These are phyloP conservation scores for Aspergillus quadrilineatus DNA, from an alignment of 2,329 filamentous ascomycete genomes.

Conservation along the genomic window DNA sequence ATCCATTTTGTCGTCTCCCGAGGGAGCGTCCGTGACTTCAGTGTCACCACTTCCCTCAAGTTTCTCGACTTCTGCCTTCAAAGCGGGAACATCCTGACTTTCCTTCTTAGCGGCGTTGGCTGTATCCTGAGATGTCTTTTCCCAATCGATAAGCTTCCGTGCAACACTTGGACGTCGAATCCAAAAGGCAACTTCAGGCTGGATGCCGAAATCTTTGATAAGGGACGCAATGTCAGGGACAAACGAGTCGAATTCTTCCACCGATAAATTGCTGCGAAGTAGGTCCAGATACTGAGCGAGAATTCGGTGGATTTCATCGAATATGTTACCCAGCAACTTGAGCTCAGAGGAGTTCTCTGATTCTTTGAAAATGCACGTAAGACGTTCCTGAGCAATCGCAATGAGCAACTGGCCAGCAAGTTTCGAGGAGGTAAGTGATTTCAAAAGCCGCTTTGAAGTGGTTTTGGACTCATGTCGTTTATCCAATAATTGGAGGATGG, in stretches of 20 bases:
- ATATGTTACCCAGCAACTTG: conserved; percentile 82
- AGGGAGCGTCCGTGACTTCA: conserved; percentile 19
- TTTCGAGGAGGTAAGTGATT: conserved; percentile 72
- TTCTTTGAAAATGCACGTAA: conserved; percentile 77
- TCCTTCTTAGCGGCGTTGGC: conserved; percentile 24
- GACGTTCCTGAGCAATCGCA: conserved; percentile 83
- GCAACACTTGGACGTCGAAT: conserved; percentile 74
- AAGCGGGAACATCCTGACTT: conserved; percentile 20
- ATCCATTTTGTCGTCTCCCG: conserved; percentile 33
- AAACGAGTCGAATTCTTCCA: conserved; percentile 72
- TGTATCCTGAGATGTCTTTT: conserved; percentile 34
- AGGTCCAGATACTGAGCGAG: conserved; percentile 87
- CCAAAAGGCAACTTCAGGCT: conserved; percentile 78
- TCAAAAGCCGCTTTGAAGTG: conserved; percentile 77
- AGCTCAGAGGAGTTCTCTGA: conserved; percentile 69
- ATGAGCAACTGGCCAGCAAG: conserved; percentile 83
- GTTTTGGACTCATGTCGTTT: conserved; percentile 72
- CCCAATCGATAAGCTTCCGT: conserved; percentile 56
- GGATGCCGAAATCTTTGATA: conserved; percentile 75
- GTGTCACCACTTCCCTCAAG: conserved; percentile 37
- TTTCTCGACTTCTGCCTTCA: conserved; percentile 23
- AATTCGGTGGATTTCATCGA: conserved; percentile 86
- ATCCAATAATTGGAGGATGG: conserved; percentile 76
- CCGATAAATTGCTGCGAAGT: conserved; percentile 73
- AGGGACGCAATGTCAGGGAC: conserved; percentile 74